Conservation (phyloP, 371 early-diverging fungal species). For the Mucor velutinosus region DNA sequence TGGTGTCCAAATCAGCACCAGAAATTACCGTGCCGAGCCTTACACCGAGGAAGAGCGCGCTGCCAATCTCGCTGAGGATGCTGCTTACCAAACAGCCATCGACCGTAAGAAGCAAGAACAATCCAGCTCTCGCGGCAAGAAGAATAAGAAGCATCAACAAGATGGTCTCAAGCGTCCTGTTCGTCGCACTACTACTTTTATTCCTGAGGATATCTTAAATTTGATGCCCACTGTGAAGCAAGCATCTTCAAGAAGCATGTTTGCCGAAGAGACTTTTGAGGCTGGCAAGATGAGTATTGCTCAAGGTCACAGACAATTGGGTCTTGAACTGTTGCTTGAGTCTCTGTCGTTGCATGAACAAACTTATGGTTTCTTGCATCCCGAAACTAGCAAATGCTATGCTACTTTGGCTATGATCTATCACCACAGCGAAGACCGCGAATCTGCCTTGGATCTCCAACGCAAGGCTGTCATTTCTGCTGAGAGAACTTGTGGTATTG, state of each 20-base stretch:
- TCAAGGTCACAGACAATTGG: conserved; percentile 78
- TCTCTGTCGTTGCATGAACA: conserved; percentile 89
- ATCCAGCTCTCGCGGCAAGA: conserved; percentile 37
- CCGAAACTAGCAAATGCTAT: conserved; percentile 86
- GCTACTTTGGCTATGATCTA: conserved; percentile 86
- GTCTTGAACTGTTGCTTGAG: conserved; percentile 83
- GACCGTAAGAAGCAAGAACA: conserved; percentile 46
- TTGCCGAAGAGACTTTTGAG: conserved; percentile 90
- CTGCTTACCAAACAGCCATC: conserved; percentile 27
- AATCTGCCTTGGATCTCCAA: conserved; percentile 78
- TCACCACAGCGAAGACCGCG: conserved; percentile 78
- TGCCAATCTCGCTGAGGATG: conserved; percentile 42
- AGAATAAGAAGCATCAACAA: conserved; percentile 24
- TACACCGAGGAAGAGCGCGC: conserved; percentile 49
- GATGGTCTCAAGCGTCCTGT: conserved; percentile 2
- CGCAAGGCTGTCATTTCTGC: conserved; percentile 85
- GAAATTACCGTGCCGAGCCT: conserved; percentile 69
- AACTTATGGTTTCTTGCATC: conserved; percentile 88
- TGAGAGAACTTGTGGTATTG: conserved; percentile 86
- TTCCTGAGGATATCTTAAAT: conserved; percentile 77
- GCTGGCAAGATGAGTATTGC: conserved; percentile 82
- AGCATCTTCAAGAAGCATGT: conserved; percentile 65
- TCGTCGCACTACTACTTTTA: conserved; percentile 58
- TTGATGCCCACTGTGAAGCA: conserved; percentile 85
- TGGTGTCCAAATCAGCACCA: conserved; percentile 82